Evolutionary conservation across 176 grass and related monocot species (phyloP).

Genomic region (bread wheat (Triticum aestivum)): IWGSC_CS_RefSeq_v2.1 NC_057807.1:554025392-554025891

Average conservation of each 20-base stretch:
- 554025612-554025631: conserved; percentile 9
- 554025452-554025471: conserved; percentile 25
- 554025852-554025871: conserved; percentile 84
- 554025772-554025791: conserved; percentile 30
- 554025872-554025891: conserved; percentile 90
- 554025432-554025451: conserved; percentile 13
- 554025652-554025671: conserved; percentile 35
- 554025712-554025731: conserved; percentile 86
- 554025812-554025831: conserved; percentile 2
- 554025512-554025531: conserved; percentile 77
- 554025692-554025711: conserved; percentile 93
- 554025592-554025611: conserved; percentile 15
- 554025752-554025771: conserved; percentile 58
- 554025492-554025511: conserved; percentile 86
- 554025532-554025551: conserved; percentile 88
- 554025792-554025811: conserved; percentile 20
- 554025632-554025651: conserved; percentile 19
- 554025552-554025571: conserved; percentile 73
- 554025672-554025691: conserved; percentile 79
- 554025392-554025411: conserved; percentile 57
- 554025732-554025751: conserved; percentile 84
- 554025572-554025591: conserved; percentile 30
- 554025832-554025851: conserved; percentile 55
- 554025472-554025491: conserved; percentile 43
- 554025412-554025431: conserved; percentile 30